Base-by-base conservation (phyloP, 495 filamentous ascomycete species). In the Neurospora cerealis region DNA sequence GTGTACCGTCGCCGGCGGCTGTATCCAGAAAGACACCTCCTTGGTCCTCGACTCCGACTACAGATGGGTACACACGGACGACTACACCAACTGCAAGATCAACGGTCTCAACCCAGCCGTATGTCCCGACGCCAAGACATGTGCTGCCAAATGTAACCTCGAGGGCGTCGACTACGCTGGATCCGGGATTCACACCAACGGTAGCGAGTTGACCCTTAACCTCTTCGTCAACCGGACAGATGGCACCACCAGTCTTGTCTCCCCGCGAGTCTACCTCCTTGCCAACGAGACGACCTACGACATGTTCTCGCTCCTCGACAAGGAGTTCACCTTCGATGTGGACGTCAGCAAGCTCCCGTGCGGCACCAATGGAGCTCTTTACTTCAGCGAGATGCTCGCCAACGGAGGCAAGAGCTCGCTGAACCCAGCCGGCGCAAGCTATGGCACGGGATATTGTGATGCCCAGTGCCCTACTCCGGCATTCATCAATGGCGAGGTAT, bases 391-490 rank as follows among this genome's bases (percentile, higher is more conserved):
- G 80, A 92, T 93, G 90, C 72, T 81, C 19, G 74, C 75, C 3
- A 81, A 86, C 39, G 90, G 90, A 46, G 89, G 87, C 60, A 79
- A 84, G 70, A 83, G 81, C 77, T 77, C 81, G 24, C 80, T 88
- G 46, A 92, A 91, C 81, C 83, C 87, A 24, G 89, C 87, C 1
- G 90, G 90, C 41, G 88, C 90, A 13, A 81, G 85, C 41, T 91
- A 90, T 78, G 91, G 91, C 4, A 90, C 89, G 0, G 91, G 91
- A 0, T 92, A 93, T 83, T 93, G 91, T 77, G 91, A 92, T 75
- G 87, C 89, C 5, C 90, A 93, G 77, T 93, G 91, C 81, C 85
- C 82, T 46, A 80, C 83, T 21, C 81, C 82, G 13, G 82, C 88
- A 11, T 92, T 88, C 80, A 86, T 91, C 75, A 89, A 89, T 76